Evolutionary conservation across 129 eudicot species (phyloP).

Genomic region (Logfia minima): DNA sequence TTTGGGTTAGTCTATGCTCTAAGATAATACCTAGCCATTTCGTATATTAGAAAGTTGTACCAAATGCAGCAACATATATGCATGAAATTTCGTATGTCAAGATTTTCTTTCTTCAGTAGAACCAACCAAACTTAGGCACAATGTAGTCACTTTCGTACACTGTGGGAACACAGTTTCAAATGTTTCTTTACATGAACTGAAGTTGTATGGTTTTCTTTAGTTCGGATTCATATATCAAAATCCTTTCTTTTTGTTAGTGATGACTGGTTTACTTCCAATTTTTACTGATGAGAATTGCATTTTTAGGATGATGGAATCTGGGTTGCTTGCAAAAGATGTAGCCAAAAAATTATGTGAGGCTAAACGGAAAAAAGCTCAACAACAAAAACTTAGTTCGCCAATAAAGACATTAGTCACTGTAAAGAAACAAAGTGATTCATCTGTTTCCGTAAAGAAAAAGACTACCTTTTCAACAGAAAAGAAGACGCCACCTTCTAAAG

Average conservation of each 20-base stretch:
- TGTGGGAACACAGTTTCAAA: neutral
- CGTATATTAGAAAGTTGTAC: no score
- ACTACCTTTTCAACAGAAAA: conserved; percentile 42
- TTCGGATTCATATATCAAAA: conserved; percentile 14
- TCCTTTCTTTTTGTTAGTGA: neutral
- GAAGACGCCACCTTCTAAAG: conserved; percentile 47
- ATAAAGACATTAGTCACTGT: conserved; percentile 61
- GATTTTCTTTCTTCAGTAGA: neutral
- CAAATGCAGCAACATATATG: no score
- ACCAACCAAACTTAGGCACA: neutral
- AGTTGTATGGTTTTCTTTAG: neutral
- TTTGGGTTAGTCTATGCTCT: neutral
- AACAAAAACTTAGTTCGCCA: conserved; percentile 65
- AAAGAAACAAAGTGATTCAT: conserved; percentile 43
- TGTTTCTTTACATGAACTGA: neutral
- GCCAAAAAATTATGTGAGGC: conserved; percentile 65
- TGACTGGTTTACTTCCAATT: neutral
- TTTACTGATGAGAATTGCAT: conserved; percentile 5
- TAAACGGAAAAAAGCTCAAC: conserved; percentile 56
- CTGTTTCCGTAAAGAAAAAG: conserved; percentile 49
- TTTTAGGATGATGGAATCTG: conserved; percentile 90
- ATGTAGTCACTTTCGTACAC: neutral
- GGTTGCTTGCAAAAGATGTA: conserved; percentile 68
- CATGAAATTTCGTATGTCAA: no score
- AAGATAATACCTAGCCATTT: neutral